Conservation (phyloP, 148 eudicot species). For the Euryodendron excelsum region DNA sequence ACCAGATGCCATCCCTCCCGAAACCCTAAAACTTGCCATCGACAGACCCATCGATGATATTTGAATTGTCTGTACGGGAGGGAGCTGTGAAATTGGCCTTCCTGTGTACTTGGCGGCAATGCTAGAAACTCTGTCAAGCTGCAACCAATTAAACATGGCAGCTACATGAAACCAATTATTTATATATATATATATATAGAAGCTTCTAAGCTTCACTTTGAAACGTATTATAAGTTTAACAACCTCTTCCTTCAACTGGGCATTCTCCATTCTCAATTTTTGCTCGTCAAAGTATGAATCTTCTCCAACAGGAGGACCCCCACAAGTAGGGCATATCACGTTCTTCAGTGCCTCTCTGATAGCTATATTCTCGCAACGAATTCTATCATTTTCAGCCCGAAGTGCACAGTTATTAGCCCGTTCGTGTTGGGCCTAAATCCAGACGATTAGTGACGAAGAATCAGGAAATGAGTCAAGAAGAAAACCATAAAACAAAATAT, state of each 20-base stretch:
- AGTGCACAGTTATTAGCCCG: constrained; percentile 54
- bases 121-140: constrained; percentile 54
- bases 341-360: constrained; percentile 56
- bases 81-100: constrained; percentile 42
- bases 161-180: no score
- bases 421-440: constrained; percentile 54
- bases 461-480: no score
- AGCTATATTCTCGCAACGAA: constrained; percentile 59
- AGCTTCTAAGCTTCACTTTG: no score
- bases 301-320: constrained; percentile 52
- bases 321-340: constrained; percentile 62
- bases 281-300: constrained; percentile 49
- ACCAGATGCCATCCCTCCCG: no score
- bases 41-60: constrained; percentile 36
- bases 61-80: constrained; percentile 43
- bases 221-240: no score
- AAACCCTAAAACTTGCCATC: constrained; percentile 28
- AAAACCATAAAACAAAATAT: no score
- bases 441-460: not conserved
- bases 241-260: constrained; percentile 64
- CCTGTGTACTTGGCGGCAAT: constrained; percentile 49
- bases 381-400: constrained; percentile 52
- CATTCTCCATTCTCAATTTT: constrained; percentile 57
- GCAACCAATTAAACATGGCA: constrained; percentile 15
- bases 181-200: no score